Evolutionary conservation across 2,329 filamentous ascomycete genomes (phyloP).

Genomic region (Colletotrichum magnum): DNA sequence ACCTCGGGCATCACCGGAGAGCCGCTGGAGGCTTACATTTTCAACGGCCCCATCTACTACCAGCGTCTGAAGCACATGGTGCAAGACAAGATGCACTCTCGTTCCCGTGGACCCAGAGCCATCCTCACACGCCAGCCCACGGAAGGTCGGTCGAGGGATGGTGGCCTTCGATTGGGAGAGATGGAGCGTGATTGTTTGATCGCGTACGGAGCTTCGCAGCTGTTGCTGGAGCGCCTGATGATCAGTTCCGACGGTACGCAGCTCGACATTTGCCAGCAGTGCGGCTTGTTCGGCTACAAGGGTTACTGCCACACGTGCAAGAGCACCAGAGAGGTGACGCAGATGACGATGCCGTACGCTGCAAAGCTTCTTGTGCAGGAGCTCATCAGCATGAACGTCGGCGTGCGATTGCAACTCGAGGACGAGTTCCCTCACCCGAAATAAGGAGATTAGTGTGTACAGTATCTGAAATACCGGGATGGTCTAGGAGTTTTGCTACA

Average conservation of each 20-base stretch:
- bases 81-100: conserved; percentile 99
- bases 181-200: conserved; percentile 99
- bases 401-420: conserved; percentile 88
- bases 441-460: conserved; percentile 37
- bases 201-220: conserved; percentile 93
- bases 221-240: conserved; percentile 95
- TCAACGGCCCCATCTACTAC: conserved; percentile 99
- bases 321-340: conserved; percentile 85
- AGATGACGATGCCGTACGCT: conserved; percentile 97
- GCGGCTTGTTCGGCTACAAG: conserved; percentile 94
- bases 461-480: conserved; percentile 27
- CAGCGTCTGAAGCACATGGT: conserved; percentile 99
- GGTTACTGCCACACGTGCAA: conserved; percentile 96
- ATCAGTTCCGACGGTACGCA: conserved; percentile 90
- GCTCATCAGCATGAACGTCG: conserved; percentile 98
- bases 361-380: conserved; percentile 97
- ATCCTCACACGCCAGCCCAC: conserved; percentile 96
- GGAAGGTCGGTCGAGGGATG: conserved; percentile 92
- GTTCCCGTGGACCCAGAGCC: conserved; percentile 88
- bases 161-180: conserved; percentile 93
- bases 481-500: conserved; percentile 33
- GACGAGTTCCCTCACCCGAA: conserved; percentile 88
- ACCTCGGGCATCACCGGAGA: conserved; percentile 97
- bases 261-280: conserved; percentile 94
- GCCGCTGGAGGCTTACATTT: conserved; percentile 93